A percentile compares a stretch with the other conserved stretches of the same genome.
Evolutionary conservation across 2,329 filamentous ascomycete species (phyloP).

Genomic region (Biscogniauxia sp.): DNA sequence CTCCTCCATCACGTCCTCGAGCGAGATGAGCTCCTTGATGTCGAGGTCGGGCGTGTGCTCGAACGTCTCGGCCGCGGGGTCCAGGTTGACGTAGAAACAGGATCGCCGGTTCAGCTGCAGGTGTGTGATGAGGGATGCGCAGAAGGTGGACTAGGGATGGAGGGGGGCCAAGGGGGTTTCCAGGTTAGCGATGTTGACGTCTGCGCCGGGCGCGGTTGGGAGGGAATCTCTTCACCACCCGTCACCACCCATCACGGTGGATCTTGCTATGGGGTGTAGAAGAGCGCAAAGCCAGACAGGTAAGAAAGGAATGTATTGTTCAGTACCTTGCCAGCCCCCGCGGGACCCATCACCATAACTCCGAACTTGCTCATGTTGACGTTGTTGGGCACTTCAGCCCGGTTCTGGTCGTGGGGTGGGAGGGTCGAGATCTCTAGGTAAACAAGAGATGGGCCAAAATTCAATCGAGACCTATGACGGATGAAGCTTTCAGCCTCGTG

Average conservation of each 20-base stretch:
- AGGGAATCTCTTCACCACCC: no score
- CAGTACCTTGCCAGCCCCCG: conserved; percentile 83
- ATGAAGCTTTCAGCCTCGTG: not conserved
- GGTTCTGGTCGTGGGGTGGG: not conserved
- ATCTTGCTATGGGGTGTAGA: no score
- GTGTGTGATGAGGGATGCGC: conserved; percentile 87
- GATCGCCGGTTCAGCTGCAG: conserved; percentile 88
- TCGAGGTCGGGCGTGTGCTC: conserved; percentile 82
- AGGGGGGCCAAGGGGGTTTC: not conserved
- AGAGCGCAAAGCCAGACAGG: not conserved
- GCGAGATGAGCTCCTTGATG: conserved; percentile 85
- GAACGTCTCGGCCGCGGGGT: conserved; percentile 92
- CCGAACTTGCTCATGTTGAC: conserved; percentile 86
- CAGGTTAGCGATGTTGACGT: conserved; percentile 1
- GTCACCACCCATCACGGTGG: no score
- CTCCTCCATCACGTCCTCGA: conserved; percentile 80
- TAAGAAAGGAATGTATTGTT: conserved; percentile 1
- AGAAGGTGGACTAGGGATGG: conserved; percentile 76
- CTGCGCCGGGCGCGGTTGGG: not conserved
- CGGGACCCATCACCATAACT: conserved; percentile 92
- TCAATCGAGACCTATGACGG: not conserved
- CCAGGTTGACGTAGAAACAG: conserved; percentile 96
- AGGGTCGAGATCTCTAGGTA: not conserved
- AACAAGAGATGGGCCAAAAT: no score
- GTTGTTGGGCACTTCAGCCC: no score